phyloP scores from a whole-genome alignment of 129 eudicot species.

The Apium graveolens region DNA sequence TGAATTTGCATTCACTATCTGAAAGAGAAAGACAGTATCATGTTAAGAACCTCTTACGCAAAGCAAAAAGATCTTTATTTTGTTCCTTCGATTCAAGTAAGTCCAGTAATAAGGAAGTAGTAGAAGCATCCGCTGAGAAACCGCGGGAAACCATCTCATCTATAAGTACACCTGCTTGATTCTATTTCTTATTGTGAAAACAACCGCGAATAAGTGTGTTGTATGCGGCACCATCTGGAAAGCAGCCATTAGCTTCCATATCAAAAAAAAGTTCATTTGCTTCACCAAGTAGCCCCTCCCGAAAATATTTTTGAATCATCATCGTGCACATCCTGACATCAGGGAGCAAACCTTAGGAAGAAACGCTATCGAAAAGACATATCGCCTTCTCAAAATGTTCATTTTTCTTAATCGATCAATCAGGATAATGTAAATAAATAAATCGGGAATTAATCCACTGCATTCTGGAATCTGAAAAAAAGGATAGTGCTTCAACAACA shows the following conservation, averaged over 20 bases:
- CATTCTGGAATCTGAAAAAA: no score
- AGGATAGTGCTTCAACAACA: no score
- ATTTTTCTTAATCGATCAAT: neutral
- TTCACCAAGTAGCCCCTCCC: neutral
- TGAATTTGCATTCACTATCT: no score
- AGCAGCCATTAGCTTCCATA: slow-evolving; percentile 4
- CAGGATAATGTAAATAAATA: no score
- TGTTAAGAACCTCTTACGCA: no score
- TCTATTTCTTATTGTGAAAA: neutral
- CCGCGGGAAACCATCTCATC: neutral
- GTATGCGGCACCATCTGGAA: slow-evolving; percentile 20
- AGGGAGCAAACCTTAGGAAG: neutral
- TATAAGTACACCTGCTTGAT: neutral
- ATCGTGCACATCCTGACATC: neutral
- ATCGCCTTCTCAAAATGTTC: neutral
- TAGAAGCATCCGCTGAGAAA: no score
- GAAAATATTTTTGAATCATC: neutral
- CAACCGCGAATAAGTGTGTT: slow-evolving; percentile 27
- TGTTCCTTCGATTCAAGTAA: no score
- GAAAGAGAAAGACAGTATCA: no score
- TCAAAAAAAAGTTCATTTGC: neutral
- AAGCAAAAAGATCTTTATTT: no score
- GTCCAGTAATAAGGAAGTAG: no score
- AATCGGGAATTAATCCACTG: no score
- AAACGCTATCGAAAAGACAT: neutral